phyloP scores from a whole-genome alignment of 495 filamentous ascomycete genomes.

The Trichocladium uniseriatum region DNA sequence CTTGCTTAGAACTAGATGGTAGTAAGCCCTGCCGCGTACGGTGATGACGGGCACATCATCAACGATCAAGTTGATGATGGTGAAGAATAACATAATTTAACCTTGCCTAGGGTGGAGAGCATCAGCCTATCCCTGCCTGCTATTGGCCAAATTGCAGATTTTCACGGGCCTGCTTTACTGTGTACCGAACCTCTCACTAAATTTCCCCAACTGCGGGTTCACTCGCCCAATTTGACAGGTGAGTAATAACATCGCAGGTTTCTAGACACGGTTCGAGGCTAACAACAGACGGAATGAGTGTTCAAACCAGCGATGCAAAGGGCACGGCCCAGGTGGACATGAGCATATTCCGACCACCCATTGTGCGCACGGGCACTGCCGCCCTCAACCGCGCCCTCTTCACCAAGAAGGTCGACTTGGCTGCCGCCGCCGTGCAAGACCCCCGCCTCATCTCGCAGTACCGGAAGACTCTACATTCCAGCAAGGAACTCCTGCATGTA shows the following conservation, averaged over 20 bases:
- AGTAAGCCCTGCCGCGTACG: too few relatives aligned
- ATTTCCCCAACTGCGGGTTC: background rate
- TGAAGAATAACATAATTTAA: too few relatives aligned
- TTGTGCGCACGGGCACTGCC: conserved; percentile 53
- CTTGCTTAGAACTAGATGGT: too few relatives aligned
- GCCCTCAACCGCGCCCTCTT: conserved; percentile 82
- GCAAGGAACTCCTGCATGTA: conserved; percentile 46
- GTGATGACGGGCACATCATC: too few relatives aligned
- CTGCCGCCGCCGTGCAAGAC: conserved; percentile 72
- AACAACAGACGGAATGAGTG: background rate
- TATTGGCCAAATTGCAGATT: conserved; percentile 3
- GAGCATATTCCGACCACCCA: conserved; percentile 61
- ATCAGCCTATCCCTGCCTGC: background rate
- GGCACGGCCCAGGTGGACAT: conserved; percentile 18
- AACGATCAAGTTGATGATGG: too few relatives aligned
- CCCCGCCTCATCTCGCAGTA: conserved; percentile 58
- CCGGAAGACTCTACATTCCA: conserved; percentile 48
- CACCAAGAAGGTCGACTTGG: conserved; percentile 57
- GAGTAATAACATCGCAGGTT: conserved; percentile 2
- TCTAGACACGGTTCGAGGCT: background rate
- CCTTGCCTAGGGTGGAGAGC: too few relatives aligned
- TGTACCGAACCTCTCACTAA: background rate
- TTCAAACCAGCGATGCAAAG: background rate
- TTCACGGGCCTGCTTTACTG: background rate
- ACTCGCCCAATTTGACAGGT: conserved; percentile 4